Evolutionary conservation across 2,329 filamentous ascomycete species (phyloP), one percentile per base, ranked within the genome.

Genomic region (Verticillium longisporum): DNA sequence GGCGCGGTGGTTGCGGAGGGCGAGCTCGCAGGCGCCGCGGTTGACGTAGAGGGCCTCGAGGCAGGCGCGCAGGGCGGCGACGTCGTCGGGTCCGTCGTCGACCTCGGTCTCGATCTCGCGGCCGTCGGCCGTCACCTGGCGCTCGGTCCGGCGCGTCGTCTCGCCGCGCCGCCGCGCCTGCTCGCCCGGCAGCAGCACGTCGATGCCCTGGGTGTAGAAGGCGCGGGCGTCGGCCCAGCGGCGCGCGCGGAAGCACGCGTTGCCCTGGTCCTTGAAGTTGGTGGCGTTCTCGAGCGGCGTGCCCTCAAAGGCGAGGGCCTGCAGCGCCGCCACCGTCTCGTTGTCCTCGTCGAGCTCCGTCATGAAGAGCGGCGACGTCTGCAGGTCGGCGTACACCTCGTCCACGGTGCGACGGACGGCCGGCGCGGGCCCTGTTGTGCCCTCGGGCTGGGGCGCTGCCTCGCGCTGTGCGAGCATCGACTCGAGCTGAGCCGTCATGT

Each of bases 291-390:
- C 94, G 10, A 88, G 82, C 57, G 91, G 87, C 9, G 92, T 93
- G 21, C 95, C 96, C 77, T 99, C 95, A 72, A 97, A 97, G 34
- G 92, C 91, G 45, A 99, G 80, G 0, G 95, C 94, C 71, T 91
- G 89, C 63, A 99, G 82, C 0, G 95, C 96, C 68, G 96, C 92
- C 0, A 97, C 80, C 67, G 90, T 87, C 64, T 89, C 81, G 70
- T 97, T 97, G 65, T 93, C 88, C 66, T 96, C 90, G 68, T 91
- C 91, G 37, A 97, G 82, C 67, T 91, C 88, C 34, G 92, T 98
- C 95, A 99, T 99, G 81, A 99, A 99, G 41, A 99, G 83, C 6
- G 95, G 95, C 36, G 80, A 83, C 71, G 80, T 80, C 72, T 85
- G 84, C 53, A 87, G 74, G 57, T 86, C 83, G 10, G 79, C 80